Evolutionary conservation across 179 eudicot species (phyloP), one percentile per base, ranked within the genome.

Genomic region (Beta corolliflora): DNA sequence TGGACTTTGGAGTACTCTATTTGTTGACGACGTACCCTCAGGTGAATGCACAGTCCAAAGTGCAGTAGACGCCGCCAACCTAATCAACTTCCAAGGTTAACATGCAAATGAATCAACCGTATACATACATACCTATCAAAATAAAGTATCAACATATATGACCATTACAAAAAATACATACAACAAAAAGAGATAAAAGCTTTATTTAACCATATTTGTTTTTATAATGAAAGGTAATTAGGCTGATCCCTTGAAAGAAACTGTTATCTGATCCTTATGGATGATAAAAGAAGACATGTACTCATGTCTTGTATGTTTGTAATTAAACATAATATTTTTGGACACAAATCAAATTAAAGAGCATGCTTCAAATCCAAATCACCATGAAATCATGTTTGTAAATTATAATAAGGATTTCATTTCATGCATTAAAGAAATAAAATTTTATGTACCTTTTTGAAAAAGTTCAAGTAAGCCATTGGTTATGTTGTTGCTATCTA

Each of bases 391-490:
- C 3, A 36, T 36, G 41, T 36, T 36, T 36, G 52, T 48, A 48
- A 9, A 48, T 48, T 48, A 9, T 48, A 48, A 48, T 48, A 48
- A 48, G 9, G 21, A 58, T 5, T 58, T 58, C n/a, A 14, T 58
- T 16, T 58, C 19, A 58, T 70, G 29, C 12, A 48, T 23, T 1
- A 70, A 19, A 50, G 18, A 48, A 11, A 29, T 1, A 5, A 13
- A 9, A 46, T 52, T n/a, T n/a, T 4, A 73, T 50, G 23, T 82
- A 83, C 86, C 86, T 83, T 70, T 19, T 71, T 73, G 58, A 60
- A 80, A 54, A 79, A 6, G 23, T 80, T 76, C 56, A 83, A 44
- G 80, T 73, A 83, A 75, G 83, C 80, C 86, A 83, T 80, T 72
- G 50, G 6, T 55, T 7, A 19, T 21, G 1, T 10, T 31, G 61